Evolutionary conservation across 768 basidiomycete species (phyloP), one percentile per base, ranked within the genome.

Genomic region (Rhodotorula paludigena): DNA sequence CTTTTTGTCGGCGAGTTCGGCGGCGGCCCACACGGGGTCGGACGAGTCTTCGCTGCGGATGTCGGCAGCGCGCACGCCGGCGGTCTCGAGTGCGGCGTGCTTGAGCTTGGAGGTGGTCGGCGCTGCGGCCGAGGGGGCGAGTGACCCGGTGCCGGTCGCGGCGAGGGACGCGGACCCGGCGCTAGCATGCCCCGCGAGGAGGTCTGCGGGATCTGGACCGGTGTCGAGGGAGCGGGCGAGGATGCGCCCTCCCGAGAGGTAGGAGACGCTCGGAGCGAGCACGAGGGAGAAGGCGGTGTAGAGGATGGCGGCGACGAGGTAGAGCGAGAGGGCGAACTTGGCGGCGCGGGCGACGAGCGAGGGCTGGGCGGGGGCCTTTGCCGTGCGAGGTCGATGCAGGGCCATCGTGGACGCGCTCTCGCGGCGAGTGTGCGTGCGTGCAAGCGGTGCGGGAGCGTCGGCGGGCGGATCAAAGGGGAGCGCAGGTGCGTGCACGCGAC

Each of bases 251-350:
- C 59, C 47, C 0, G 62, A 63, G 20, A 63, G 41, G 68, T 65
- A 60, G 18, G 57, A 18, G n/a, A 63, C 55, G 23, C 64, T 20
- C 32, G 73, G 73, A 5, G 45, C 15, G 62, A 74, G 12, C 44
- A 74, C 52, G 64, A 68, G 66, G 55, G 53, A 45, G 35, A 35
- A 72, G 57, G 59, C 65, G 35, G 73, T 74, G 68, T 67, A 74
- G 67, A 70, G 23, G 65, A 74, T 61, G 15, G 73, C 64, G 25
- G 63, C 48, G 32, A 74, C 23, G 45, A 74, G 66, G 62, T 74
- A 74, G 38, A 72, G 53, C 8, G 68, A 61, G 44, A 70, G 11
- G 56, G 33, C 28, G 42, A 58, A 72, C 52, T 63, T 63, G n/a
- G 57, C 61, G 49, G 71, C 18, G 10, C 66, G 41, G 4, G 47